Conservation (phyloP, 495 filamentous ascomycete species). For the Tuber brumale region DNA sequence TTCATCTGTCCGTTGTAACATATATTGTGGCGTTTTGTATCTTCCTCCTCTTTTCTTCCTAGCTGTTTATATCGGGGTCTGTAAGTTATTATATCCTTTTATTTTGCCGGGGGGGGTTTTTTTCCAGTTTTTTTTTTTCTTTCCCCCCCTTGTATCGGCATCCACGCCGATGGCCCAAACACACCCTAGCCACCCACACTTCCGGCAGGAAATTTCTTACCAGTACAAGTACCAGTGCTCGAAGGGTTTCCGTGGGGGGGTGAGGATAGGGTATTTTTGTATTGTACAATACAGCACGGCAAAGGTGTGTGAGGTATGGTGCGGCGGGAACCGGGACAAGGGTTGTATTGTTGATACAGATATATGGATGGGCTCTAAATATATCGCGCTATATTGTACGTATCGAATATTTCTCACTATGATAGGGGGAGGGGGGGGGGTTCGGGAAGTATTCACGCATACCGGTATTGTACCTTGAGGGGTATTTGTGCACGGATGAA, state of each 20-base stretch:
- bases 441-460: not conserved
- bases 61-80: not conserved
- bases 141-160: not conserved
- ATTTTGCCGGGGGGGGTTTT: not conserved
- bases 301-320: not conserved
- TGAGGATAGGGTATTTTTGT: not conserved
- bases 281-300: not conserved
- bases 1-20: not conserved
- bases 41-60: not conserved
- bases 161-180: not conserved
- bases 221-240: not conserved
- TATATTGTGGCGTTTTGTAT: not conserved
- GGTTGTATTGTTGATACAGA: not conserved
- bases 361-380: not conserved
- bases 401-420: not conserved
- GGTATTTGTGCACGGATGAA: not conserved
- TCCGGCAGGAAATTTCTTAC: not conserved
- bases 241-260: not conserved
- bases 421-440: not conserved
- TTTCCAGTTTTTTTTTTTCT: not conserved
- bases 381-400: not conserved
- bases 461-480: no score
- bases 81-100: not conserved
- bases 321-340: not conserved
- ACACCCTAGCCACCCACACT: not conserved